Evolutionary conservation across 1,284 basidiomycete genomes (phyloP).

Genomic region (Trametes polyzona): DNA sequence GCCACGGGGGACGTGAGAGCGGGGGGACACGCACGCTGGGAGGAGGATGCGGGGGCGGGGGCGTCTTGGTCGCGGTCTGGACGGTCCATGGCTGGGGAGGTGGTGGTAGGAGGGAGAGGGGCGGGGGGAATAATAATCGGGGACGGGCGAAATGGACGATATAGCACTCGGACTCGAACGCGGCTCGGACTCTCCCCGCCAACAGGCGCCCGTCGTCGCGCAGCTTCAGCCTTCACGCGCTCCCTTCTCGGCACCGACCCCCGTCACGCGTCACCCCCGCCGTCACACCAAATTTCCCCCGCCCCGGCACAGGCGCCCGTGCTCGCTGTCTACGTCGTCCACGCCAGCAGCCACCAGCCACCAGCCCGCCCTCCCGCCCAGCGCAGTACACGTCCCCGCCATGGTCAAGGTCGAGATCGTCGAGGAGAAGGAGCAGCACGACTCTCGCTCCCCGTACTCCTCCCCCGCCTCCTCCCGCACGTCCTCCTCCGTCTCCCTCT

Average conservation of each 20-base stretch:
- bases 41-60: slow-evolving; percentile 12
- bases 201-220: slow-evolving; percentile 15
- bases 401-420: slow-evolving; percentile 90
- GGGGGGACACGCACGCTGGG: slow-evolving; percentile 23
- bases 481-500: slow-evolving; percentile 70
- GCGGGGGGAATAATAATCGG: slow-evolving; percentile 12
- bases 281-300: slow-evolving; percentile 13
- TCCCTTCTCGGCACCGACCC: slow-evolving; percentile 26
- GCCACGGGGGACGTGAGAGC: background rate
- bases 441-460: slow-evolving; percentile 64
- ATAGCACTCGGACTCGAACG: slow-evolving; percentile 14
- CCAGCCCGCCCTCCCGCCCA: slow-evolving; percentile 1
- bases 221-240: slow-evolving; percentile 4
- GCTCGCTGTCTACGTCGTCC: slow-evolving; percentile 1
- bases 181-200: slow-evolving; percentile 23
- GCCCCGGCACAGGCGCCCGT: background rate
- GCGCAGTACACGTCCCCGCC: slow-evolving; percentile 30
- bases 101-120: slow-evolving; percentile 5
- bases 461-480: slow-evolving; percentile 68
- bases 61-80: slow-evolving; percentile 15
- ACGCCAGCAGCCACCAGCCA: background rate
- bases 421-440: slow-evolving; percentile 66
- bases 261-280: background rate
- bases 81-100: slow-evolving; percentile 20
- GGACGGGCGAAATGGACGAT: slow-evolving; percentile 19